These are phyloP conservation scores for Madurella fahalii DNA, from an alignment of 2,329 filamentous ascomycete species.

Conservation along the genomic window DNA sequence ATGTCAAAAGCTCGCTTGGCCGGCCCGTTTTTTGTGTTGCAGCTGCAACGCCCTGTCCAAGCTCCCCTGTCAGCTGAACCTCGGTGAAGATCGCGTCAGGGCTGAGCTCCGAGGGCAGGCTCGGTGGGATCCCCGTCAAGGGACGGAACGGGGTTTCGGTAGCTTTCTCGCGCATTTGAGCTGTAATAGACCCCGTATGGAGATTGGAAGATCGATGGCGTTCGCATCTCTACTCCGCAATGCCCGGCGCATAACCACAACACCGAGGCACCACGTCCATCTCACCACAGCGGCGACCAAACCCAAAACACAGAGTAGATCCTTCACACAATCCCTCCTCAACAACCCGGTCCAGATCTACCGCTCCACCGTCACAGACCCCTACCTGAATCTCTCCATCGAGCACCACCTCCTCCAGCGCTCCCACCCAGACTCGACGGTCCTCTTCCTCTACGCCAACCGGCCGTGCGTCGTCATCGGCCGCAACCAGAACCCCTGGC, in stretches of 20 bases:
- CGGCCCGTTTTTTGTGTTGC: no score
- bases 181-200: background rate
- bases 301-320: background rate
- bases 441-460: slow-evolving; percentile 88
- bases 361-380: slow-evolving; percentile 64
- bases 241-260: background rate
- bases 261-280: background rate
- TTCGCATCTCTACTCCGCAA: background rate
- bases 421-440: slow-evolving; percentile 64
- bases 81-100: no score
- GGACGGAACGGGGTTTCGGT: no score
- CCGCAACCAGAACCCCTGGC: slow-evolving; percentile 96
- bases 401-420: slow-evolving; percentile 85
- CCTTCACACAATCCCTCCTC: slow-evolving; percentile 9
- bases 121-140: no score
- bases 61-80: no score
- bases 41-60: no score
- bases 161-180: background rate
- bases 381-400: slow-evolving; percentile 87
- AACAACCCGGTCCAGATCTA: slow-evolving; percentile 58
- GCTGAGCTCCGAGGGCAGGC: no score
- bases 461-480: slow-evolving; percentile 84
- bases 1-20: no score
- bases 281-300: background rate
- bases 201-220: background rate